Evolutionary conservation across 345 rosid genomes (phyloP), one percentile per base, ranked within the genome.

Genomic region (Gynandropsis gynandra): DNA sequence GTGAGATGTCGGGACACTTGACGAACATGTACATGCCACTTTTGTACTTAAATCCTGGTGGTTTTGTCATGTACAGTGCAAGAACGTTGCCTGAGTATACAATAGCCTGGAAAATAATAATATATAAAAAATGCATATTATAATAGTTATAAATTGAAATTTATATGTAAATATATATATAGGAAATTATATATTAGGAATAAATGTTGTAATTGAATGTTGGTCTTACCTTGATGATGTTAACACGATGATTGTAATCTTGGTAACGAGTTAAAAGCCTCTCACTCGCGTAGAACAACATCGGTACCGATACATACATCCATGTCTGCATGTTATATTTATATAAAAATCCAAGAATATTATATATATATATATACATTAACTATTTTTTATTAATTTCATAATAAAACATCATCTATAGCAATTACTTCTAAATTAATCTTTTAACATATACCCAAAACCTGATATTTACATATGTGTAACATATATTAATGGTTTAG

Each of bases 11-110:
- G 0, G 85, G 97, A 59, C 94, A 85, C 74, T 92, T 88, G 68
- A 92, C 70, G 49, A 92, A 92, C 56, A 88, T 68, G 65, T 92
- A 88, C 99, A 92, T 92, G 52, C 99, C 99, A 66, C 97, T 92
- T 70, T 67, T 69, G 65, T 92, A 88, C 67, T 65, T 81, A 65
- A 92, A 92, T 17, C 80, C 90, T 9, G 65, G 70, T 42, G 98
- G 99, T 68, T 92, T 92, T 8, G 78, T 75, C 56, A 92, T 71
- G 74, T 92, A 85, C 8, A 87, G 68, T 14, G 97, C 97, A 17
- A 92, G 76, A 67, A 92, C 97, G 55, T 85, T 88, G 49, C 99
- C 99, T 16, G 95, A 16, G 54, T 88, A 88, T 66, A 83, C 83
- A 31, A 77, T 74, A 47, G 94, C 99, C 98, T 92, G 76, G 56